These are phyloP conservation scores for Exserohilum turcica DNA, from an alignment of 2,329 filamentous ascomycete genomes.

Conservation along the genomic window DNA sequence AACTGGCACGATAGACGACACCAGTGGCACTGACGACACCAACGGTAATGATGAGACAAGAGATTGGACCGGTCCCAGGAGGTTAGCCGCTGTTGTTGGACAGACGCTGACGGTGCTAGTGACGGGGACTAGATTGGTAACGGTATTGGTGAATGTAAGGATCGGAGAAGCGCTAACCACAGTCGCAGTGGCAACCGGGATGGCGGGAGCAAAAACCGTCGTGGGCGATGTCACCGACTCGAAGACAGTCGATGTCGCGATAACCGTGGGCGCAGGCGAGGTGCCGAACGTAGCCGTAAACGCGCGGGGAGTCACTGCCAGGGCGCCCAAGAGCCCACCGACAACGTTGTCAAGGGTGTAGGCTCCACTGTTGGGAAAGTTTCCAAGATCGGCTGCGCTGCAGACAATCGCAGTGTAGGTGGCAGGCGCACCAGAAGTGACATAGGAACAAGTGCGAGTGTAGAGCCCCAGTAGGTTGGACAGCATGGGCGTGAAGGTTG, in stretches of 20 bases:
- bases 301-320: background rate
- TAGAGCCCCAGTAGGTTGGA: conserved; percentile 9
- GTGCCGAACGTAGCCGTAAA: conserved; percentile 14
- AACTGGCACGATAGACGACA: too few species aligned
- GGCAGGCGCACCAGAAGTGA: background rate
- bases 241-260: conserved; percentile 3
- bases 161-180: background rate
- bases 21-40: background rate
- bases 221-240: background rate
- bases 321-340: background rate
- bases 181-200: conserved; percentile 1
- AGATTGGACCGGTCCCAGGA: background rate
- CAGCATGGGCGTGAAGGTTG: conserved; percentile 18
- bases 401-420: conserved; percentile 11
- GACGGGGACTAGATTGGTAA: background rate
- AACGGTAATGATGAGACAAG: too few species aligned
- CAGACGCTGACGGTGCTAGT: conserved; percentile 9
- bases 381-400: background rate
- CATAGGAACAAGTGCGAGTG: conserved; percentile 12
- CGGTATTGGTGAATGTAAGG: background rate
- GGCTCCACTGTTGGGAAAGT: conserved; percentile 9
- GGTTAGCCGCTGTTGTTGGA: background rate
- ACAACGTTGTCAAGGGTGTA: conserved; percentile 11
- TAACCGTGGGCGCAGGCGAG: background rate
- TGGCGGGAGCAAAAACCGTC: background rate